Conservation (phyloP, 2,329 filamentous ascomycete species). For the Grosmannia clavigera region DNA sequence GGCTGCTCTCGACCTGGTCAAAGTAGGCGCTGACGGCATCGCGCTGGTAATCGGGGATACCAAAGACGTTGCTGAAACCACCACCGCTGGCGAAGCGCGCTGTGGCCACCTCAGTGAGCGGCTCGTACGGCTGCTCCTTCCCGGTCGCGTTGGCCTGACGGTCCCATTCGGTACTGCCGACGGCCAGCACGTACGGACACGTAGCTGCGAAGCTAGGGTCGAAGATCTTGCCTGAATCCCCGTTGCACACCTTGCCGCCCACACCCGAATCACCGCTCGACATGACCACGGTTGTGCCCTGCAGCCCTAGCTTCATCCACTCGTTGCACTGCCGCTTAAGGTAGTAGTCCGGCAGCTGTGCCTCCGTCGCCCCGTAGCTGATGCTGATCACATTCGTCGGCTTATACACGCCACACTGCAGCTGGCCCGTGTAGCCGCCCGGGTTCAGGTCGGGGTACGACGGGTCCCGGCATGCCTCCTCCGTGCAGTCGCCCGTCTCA, state of each 20-base stretch:
- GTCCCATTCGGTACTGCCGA: constrained; percentile 21
- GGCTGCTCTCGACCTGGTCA: constrained; percentile 8
- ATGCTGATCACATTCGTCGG: constrained; percentile 43
- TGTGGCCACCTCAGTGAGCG: constrained; percentile 13
- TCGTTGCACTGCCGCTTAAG: constrained; percentile 36
- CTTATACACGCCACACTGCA: constrained; percentile 23
- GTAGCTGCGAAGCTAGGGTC: constrained; percentile 8
- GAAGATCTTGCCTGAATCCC: constrained; percentile 11
- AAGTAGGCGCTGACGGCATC: constrained; percentile 17
- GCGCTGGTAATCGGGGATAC: constrained; percentile 27
- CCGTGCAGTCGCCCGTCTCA: constrained; percentile 27
- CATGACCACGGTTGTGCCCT: constrained; percentile 31
- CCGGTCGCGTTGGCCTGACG: background rate
- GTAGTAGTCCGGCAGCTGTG: constrained; percentile 37
- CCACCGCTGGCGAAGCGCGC: constrained; percentile 23
- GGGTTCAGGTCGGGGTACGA: constrained; percentile 30
- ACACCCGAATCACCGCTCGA: constrained; percentile 36
- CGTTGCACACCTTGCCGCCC: constrained; percentile 15
- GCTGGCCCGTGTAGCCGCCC: constrained; percentile 33
- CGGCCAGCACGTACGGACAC: constrained; percentile 36
- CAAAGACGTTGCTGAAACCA: constrained; percentile 21
- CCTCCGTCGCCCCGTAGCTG: constrained; percentile 40
- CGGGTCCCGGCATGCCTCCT: constrained; percentile 27
- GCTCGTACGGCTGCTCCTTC: background rate
- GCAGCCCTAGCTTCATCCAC: constrained; percentile 37